phyloP scores from a whole-genome alignment of 2,329 filamentous ascomycete species.

The Pezicula rhizophila region DNA sequence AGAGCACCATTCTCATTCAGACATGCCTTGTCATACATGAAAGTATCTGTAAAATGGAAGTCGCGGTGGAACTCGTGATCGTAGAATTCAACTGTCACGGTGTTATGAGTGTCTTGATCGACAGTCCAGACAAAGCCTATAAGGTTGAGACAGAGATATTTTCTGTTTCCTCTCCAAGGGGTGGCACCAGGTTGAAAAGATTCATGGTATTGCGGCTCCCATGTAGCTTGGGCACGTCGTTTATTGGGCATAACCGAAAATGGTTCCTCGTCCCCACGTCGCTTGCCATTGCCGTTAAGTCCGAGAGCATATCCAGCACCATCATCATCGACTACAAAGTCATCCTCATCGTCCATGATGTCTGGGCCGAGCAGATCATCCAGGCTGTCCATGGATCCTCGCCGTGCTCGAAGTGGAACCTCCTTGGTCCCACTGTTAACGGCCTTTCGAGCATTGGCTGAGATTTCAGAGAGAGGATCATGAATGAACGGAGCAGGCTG shows the following conservation, averaged over 20 bases:
- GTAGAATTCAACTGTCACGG: slow-evolving; percentile 95
- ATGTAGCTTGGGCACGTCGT: slow-evolving; percentile 18
- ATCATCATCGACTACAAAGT: slow-evolving; percentile 93
- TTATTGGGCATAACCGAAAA: slow-evolving; percentile 35
- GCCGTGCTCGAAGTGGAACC: slow-evolving; percentile 44
- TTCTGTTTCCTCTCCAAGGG: slow-evolving; percentile 89
- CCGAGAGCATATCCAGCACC: slow-evolving; percentile 77
- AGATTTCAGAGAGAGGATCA: slow-evolving; percentile 66
- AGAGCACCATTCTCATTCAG: slow-evolving; percentile 78
- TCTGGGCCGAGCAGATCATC: slow-evolving; percentile 72
- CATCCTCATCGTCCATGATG: slow-evolving; percentile 49
- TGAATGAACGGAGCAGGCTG: slow-evolving; percentile 84
- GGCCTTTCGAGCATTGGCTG: slow-evolving; percentile 55
- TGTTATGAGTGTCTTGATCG: slow-evolving; percentile 88
- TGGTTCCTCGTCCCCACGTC: slow-evolving; percentile 41
- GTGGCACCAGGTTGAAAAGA: slow-evolving; percentile 92
- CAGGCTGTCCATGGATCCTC: slow-evolving; percentile 67
- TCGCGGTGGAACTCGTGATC: slow-evolving; percentile 88
- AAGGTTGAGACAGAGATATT: slow-evolving; percentile 88
- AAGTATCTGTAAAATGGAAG: slow-evolving; percentile 96
- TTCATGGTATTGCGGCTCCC: slow-evolving; percentile 64
- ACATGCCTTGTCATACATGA: slow-evolving; percentile 92
- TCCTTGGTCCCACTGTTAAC: slow-evolving; percentile 47
- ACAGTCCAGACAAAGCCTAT: slow-evolving; percentile 96
- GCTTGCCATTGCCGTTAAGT: slow-evolving; percentile 58